Evolutionary conservation across 768 basidiomycete genomes (phyloP).

Genomic region (Lactifluus subvellereus): DNA sequence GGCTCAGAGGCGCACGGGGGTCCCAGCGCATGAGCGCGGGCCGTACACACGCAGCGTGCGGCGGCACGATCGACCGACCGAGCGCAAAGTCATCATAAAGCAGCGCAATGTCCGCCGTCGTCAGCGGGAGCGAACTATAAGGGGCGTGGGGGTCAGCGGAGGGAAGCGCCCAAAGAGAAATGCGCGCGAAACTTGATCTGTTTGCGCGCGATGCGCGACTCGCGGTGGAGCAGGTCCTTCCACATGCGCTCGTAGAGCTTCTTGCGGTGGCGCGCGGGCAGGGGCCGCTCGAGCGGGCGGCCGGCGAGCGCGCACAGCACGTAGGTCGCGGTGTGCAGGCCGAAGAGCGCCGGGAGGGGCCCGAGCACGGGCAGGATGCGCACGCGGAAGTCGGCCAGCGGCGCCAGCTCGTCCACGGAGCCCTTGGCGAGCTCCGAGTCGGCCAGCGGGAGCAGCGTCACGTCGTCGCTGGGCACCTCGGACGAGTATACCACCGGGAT

Average conservation of each 20-base stretch:
- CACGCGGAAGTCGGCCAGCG: constrained; percentile 90
- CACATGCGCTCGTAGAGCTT: constrained; percentile 80
- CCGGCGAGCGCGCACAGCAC: constrained; percentile 81
- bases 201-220: constrained; percentile 57
- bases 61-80: constrained; percentile 73
- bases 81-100: constrained; percentile 86
- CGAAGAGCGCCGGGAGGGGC: constrained; percentile 86
- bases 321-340: constrained; percentile 83
- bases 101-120: constrained; percentile 76
- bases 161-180: neutral
- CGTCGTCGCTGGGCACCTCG: constrained; percentile 82
- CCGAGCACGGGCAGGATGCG: constrained; percentile 90
- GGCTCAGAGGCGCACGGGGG: constrained; percentile 48
- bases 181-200: constrained; percentile 46
- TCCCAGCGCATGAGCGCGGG: constrained; percentile 85
- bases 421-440: constrained; percentile 93
- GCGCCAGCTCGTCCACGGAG: constrained; percentile 79
- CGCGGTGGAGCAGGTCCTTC: constrained; percentile 68
- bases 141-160: neutral
- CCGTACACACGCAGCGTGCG: constrained; percentile 62
- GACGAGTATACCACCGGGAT: constrained; percentile 94
- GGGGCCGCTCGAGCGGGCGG: constrained; percentile 75
- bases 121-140: constrained; percentile 67
- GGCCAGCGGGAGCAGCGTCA: constrained; percentile 82
- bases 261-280: constrained; percentile 78